Base-by-base conservation (phyloP, 352 stramenopile genomes). In the Phytophthora pini region DNA sequence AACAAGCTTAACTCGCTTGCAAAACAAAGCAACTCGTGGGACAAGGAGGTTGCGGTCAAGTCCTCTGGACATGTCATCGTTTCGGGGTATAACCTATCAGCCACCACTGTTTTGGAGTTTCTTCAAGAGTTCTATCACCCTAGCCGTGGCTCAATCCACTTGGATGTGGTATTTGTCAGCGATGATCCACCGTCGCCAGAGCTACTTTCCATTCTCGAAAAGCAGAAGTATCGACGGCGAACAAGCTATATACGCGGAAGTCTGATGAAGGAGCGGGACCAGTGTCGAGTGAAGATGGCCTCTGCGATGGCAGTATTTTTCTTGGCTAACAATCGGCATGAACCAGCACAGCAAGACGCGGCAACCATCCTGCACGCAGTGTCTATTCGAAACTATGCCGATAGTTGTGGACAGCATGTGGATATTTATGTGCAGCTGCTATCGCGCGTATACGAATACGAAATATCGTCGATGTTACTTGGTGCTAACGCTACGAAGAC, bases 71-170 rank as follows among this genome's bases (percentile, higher is more conserved):
- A 92, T 44, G 78, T 92, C 1, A 77, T 92, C 24, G 81, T 92
- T 15, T 82, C 72, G 11, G 78, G 81, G 0, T 65, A 80, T 27
- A 74, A 80, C 11, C 39, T 92, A 11, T 75, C 76, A 2, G 61
- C 57, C 4, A 80, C 79, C 45, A 67, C 58, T 10, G 79, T 81
- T 15, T 61, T 82, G 20, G 79, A 88, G 26, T 92, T 92, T 49
- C 67, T 92, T 20, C 70, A 86, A 54, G 84, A 92, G 44, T 92
- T 92, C 49, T 92, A 90, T 45, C 84, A 92, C 52, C 54, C 61
- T 8, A 89, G 73, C 34, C 76, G 84, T 34, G 84, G 81, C 0
- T 75, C 70, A 6, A 89, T 92, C 15, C 54, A 78, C 29, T 67
- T 92, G 45, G 77, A 88, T 43, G 81, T 92, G 11, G 81, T 92